These are phyloP conservation scores for Thermochaetoides dissita DNA, from an alignment of 2,329 filamentous ascomycete genomes.

Conservation along the genomic window DNA sequence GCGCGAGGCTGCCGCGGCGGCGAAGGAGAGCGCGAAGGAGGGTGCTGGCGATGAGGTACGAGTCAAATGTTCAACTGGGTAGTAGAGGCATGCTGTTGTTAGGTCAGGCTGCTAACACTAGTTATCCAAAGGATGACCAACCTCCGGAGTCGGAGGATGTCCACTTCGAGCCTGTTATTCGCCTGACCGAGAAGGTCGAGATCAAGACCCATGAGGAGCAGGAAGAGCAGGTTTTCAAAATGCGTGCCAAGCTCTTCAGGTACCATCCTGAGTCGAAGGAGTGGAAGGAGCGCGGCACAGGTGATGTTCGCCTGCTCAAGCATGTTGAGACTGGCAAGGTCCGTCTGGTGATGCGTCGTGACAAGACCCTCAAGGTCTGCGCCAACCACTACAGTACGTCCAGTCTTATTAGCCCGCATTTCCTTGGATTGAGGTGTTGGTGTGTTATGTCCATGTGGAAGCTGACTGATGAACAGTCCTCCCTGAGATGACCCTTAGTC, in stretches of 20 bases:
- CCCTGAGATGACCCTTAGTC: conserved; percentile 95
- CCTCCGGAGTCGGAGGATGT: conserved; percentile 80
- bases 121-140: conserved; percentile 49
- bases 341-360: conserved; percentile 91
- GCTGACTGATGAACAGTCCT: conserved; percentile 47
- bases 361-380: conserved; percentile 99
- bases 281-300: conserved; percentile 99
- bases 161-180: conserved; percentile 93
- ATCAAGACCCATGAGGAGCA: conserved; percentile 96
- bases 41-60: conserved; percentile 37
- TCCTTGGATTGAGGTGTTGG: background rate
- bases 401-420: conserved; percentile 2
- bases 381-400: conserved; percentile 95
- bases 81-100: conserved; percentile 1
- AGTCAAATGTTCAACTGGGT: conserved; percentile 6
- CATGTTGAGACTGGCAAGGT: conserved; percentile 99
- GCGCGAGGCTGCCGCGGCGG: conserved; percentile 36
- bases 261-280: conserved; percentile 84
- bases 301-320: conserved; percentile 91
- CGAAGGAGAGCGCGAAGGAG: conserved; percentile 33
- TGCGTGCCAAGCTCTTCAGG: conserved; percentile 99
- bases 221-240: conserved; percentile 97
- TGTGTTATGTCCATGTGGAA: background rate
- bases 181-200: conserved; percentile 91
- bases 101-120: conserved; percentile 1